Evolutionary conservation across 2,329 filamentous ascomycete species (phyloP).

Genomic region (Pseudopithomyces chartarum): DNA sequence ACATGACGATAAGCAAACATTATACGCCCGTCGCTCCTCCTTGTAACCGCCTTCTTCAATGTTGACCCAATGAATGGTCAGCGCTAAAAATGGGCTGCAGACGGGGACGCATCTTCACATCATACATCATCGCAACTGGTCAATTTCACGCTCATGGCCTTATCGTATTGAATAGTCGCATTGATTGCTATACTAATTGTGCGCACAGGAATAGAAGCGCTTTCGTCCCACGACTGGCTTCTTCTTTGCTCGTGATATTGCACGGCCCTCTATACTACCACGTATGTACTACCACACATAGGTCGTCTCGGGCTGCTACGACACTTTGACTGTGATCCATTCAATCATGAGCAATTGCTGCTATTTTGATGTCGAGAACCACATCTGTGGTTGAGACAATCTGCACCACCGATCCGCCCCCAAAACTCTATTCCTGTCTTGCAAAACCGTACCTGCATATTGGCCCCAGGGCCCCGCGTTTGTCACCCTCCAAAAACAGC

Average conservation of each 20-base stretch:
- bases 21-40: not conserved
- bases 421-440: constrained; percentile 10
- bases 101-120: not conserved
- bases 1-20: constrained; percentile 6
- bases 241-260: not conserved
- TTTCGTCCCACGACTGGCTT: not conserved
- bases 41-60: not conserved
- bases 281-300: not conserved
- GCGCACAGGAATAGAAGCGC: not conserved
- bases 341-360: not conserved
- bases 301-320: not conserved
- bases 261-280: not conserved
- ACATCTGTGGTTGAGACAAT: constrained; percentile 2
- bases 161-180: not conserved
- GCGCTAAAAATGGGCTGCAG: constrained; percentile 8
- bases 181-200: too few species aligned
- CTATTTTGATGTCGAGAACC: constrained; percentile 10
- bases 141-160: not conserved
- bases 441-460: constrained; percentile 16
- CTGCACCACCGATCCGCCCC: constrained; percentile 1
- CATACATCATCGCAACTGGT: not conserved
- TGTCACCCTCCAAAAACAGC: constrained; percentile 6
- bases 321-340: not conserved
- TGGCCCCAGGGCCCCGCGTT: constrained; percentile 8
- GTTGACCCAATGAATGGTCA: constrained; percentile 1